Conservation (phyloP, 140 eudicot species). For the Ambrosia hybrid region DNA sequence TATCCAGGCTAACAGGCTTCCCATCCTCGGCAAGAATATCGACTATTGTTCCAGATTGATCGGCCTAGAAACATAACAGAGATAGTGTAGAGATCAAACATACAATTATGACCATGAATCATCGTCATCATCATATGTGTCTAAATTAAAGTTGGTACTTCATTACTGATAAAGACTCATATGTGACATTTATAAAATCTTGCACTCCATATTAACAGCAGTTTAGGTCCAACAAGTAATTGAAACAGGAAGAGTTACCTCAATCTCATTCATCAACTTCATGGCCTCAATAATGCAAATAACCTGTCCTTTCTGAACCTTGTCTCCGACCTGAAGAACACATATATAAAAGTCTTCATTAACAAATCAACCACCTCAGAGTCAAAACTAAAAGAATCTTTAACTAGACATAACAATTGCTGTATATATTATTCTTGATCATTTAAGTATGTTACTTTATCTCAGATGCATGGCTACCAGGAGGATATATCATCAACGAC, state of each 20-base stretch:
- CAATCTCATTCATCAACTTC: constrained; percentile 69
- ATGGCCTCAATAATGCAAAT: constrained; percentile 62
- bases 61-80: constrained; percentile 58
- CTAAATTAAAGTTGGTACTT: no score
- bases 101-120: no score
- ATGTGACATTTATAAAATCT: neutral
- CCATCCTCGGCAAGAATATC: constrained; percentile 74
- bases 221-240: neutral
- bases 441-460: neutral
- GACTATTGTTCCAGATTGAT: constrained; percentile 65
- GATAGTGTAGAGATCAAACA: neutral
- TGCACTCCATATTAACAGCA: neutral
- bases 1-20: constrained; percentile 75
- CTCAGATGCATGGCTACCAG: constrained; percentile 1
- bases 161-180: constrained; percentile 7
- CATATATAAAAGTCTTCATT: neutral
- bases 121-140: no score
- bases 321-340: constrained; percentile 51
- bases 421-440: neutral
- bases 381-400: no score
- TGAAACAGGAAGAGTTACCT: constrained; percentile 32
- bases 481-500: neutral
- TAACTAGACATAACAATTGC: no score
- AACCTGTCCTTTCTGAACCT: constrained; percentile 56
- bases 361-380: neutral